These are phyloP conservation scores for Nannizzia gypsea DNA, from an alignment of 2,329 filamentous ascomycete species.

Conservation along the genomic window DNA sequence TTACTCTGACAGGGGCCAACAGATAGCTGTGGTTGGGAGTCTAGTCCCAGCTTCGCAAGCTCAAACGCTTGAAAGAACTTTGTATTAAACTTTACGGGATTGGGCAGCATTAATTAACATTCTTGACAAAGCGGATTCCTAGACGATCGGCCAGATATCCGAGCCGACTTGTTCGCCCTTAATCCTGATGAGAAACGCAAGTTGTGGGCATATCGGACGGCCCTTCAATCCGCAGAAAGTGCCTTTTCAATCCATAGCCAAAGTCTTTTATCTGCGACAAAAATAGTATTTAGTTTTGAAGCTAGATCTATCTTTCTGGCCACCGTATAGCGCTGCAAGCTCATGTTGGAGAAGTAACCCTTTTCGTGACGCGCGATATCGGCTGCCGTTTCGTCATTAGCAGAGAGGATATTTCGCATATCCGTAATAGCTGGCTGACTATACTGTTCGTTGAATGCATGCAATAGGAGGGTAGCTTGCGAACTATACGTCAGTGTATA, in stretches of 20 bases:
- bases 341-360: background rate
- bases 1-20: too few relatives aligned
- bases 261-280: conserved; percentile 5
- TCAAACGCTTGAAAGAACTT: too few relatives aligned
- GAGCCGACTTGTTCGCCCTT: too few relatives aligned
- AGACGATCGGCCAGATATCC: too few relatives aligned
- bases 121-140: too few relatives aligned
- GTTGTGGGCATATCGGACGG: too few relatives aligned
- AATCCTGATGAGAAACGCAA: too few relatives aligned
- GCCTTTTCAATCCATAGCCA: conserved; percentile 5
- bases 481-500: conserved; percentile 8
- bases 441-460: background rate
- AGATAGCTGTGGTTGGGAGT: too few relatives aligned
- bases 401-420: conserved; percentile 1
- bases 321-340: background rate
- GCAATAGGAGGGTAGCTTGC: background rate
- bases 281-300: background rate
- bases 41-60: too few relatives aligned
- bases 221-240: background rate
- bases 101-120: too few relatives aligned
- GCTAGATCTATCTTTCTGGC: conserved; percentile 4
- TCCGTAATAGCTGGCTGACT: conserved; percentile 1
- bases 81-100: too few relatives aligned
- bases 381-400: background rate
- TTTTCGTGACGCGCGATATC: conserved; percentile 4